These are phyloP conservation scores for Fusarium aywerte DNA, from an alignment of 2,329 filamentous ascomycete genomes.

Conservation along the genomic window DNA sequence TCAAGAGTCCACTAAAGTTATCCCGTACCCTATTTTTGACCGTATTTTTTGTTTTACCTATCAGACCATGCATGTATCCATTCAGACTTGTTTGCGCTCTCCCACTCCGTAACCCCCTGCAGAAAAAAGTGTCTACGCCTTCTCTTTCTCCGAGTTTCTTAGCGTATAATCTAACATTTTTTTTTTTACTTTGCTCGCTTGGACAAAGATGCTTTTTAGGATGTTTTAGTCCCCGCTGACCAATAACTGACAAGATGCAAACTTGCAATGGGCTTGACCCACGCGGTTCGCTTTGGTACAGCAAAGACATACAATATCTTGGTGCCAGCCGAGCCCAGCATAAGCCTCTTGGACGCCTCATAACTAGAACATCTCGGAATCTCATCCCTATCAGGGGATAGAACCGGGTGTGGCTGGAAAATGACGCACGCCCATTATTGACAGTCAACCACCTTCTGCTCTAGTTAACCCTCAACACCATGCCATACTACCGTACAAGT, in stretches of 20 bases:
- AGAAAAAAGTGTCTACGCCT: slow-evolving; percentile 14
- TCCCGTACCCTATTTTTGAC: slow-evolving; percentile 3
- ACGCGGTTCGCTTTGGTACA: slow-evolving; percentile 25
- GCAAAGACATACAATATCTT: slow-evolving; percentile 1
- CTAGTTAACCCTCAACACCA: slow-evolving; percentile 18
- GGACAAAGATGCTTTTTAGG: slow-evolving; percentile 15
- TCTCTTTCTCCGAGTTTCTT: not conserved
- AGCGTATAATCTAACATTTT: slow-evolving; percentile 18
- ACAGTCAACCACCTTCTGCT: not conserved
- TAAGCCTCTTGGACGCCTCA: slow-evolving; percentile 34
- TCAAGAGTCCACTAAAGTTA: too few species aligned
- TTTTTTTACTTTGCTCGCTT: slow-evolving; percentile 22
- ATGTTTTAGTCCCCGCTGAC: slow-evolving; percentile 4
- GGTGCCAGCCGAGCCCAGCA: slow-evolving; percentile 3
- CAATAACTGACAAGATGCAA: slow-evolving; percentile 22
- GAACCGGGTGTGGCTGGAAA: slow-evolving; percentile 29
- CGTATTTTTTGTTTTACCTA: slow-evolving; percentile 17
- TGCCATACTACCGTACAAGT: not conserved
- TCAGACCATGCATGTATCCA: not conserved
- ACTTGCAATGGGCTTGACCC: slow-evolving; percentile 28
- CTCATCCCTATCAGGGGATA: slow-evolving; percentile 23
- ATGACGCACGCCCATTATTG: slow-evolving; percentile 6
- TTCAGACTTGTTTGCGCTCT: not conserved
- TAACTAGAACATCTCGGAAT: slow-evolving; percentile 31
- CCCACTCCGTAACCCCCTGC: slow-evolving; percentile 18